phyloP scores from a whole-genome alignment of 371 early-diverging fungal species.

The Mortierella polycephala region DNA sequence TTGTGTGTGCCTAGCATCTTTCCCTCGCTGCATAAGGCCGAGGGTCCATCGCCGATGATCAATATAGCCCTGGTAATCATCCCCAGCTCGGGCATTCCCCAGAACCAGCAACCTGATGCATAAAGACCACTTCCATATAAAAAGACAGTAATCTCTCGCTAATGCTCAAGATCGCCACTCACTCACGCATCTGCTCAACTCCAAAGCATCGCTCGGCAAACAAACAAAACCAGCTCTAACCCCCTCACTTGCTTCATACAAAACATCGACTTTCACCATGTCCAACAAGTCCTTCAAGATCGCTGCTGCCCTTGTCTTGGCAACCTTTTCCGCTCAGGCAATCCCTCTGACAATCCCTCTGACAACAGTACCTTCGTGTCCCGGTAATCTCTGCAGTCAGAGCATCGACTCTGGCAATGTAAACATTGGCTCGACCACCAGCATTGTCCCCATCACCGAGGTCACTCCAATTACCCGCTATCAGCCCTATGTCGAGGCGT shows the following conservation, averaged over 20 bases:
- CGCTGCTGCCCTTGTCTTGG: constrained; percentile 24
- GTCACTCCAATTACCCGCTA: constrained; percentile 51
- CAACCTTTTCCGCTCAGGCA: constrained; percentile 19
- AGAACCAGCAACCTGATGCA: neutral
- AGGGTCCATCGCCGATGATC: neutral
- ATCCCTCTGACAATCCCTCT: constrained; percentile 42
- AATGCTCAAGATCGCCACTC: neutral
- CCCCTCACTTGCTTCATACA: neutral
- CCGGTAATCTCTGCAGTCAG: constrained; percentile 24
- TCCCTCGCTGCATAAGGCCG: too few species aligned
- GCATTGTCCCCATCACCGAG: constrained; percentile 36
- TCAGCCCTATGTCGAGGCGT: constrained; percentile 35
- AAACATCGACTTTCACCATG: constrained; percentile 2
- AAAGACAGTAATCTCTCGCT: neutral
- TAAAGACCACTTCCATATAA: neutral
- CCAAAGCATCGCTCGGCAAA: neutral
- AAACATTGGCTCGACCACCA: constrained; percentile 32
- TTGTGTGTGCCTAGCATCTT: too few species aligned
- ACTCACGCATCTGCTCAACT: neutral
- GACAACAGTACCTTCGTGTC: constrained; percentile 2
- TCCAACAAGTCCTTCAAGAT: constrained; percentile 20
- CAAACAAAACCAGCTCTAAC: neutral
- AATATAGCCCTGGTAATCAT: neutral
- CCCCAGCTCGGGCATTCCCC: neutral
- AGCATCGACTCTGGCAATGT: constrained; percentile 37